Base-by-base conservation (phyloP, 352 stramenopile species). In the Pythium pyrilobum region DNA sequence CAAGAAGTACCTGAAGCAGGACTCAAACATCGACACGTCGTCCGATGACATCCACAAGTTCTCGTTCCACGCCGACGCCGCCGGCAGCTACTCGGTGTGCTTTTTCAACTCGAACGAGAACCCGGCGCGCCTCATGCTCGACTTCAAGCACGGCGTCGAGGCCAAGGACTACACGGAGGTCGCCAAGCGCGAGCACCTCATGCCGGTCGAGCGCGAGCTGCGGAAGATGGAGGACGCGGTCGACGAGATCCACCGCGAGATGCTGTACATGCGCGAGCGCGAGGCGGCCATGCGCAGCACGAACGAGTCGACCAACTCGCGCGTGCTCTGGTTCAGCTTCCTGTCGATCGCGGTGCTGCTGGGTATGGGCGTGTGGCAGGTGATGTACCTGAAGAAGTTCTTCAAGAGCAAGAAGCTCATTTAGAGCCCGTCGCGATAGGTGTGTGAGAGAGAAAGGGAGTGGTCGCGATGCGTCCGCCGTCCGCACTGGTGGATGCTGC, bases 321-420 rank as follows among this genome's bases (percentile, higher is more conserved):
- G 85, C 37, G 82, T 96, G 59, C 74, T 93, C 46, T 96, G 83
- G 85, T 96, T 96, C 65, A 94, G 81, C 62, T 92, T 93, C 52
- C 77, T 95, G 40, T 93, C 82, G 21, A 96, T 96, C 51, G 66
- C 81, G 33, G 81, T 95, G 56, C 67, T 96, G 31, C 61, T 95
- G 18, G 75, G 69, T 39, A 92, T 94, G 76, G 85, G 86, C 21
- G 69, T 91, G 34, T 95, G 81, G 77, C 86, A 96, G 62, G 84
- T 95, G 36, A 58, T 92, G 61, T 94, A 95, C 67, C 70, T 96
- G 46, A 94, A 95, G 70, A 89, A 89, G 59, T 96, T 95, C 51
- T 96, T 96, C 80, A 96, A 96, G 73, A 90, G 79, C 70, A 94
- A 94, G 66, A 96, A 96, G 66, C 76, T 96, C 57, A 92, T 96